phyloP scores from a whole-genome alignment of 2,329 filamentous ascomycete genomes.

The Fusarium metavorans region DNA sequence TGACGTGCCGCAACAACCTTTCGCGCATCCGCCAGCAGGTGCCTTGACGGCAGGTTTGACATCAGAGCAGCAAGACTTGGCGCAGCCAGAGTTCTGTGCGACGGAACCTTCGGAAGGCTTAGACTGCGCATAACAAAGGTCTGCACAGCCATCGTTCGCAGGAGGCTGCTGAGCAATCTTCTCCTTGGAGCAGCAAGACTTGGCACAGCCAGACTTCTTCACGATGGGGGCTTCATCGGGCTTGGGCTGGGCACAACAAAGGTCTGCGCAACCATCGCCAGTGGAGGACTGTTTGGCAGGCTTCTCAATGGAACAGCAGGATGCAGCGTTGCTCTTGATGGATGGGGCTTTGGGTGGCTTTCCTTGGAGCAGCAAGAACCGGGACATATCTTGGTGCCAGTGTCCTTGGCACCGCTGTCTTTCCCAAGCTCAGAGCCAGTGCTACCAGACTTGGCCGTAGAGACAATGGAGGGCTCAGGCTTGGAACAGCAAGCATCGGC shows the following conservation, averaged over 20 bases:
- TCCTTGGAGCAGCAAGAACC: slow-evolving; percentile 20
- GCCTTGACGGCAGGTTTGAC: neutral
- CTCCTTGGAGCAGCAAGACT: slow-evolving; percentile 1
- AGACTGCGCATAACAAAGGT: neutral
- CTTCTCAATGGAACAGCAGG: slow-evolving; percentile 1
- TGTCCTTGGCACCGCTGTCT: neutral
- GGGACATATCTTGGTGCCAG: neutral
- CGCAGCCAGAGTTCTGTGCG: neutral
- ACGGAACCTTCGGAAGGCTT: neutral
- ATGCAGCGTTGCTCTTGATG: neutral
- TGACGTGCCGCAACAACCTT: slow-evolving; percentile 2
- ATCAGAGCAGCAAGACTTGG: neutral
- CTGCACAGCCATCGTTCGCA: neutral
- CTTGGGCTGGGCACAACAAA: neutral
- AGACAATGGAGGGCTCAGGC: neutral
- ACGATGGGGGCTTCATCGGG: neutral
- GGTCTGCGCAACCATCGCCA: neutral
- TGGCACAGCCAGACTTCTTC: neutral
- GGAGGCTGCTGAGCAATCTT: neutral
- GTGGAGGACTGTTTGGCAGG: neutral
- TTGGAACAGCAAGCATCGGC: neutral
- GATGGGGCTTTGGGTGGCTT: neutral
- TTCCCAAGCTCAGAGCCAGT: neutral
- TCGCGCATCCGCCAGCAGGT: neutral
- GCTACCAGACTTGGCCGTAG: neutral